Evolutionary conservation across 1,284 basidiomycete species (phyloP), one percentile per base, ranked within the genome.

Genomic region (Macrocystidia cucumis): DNA sequence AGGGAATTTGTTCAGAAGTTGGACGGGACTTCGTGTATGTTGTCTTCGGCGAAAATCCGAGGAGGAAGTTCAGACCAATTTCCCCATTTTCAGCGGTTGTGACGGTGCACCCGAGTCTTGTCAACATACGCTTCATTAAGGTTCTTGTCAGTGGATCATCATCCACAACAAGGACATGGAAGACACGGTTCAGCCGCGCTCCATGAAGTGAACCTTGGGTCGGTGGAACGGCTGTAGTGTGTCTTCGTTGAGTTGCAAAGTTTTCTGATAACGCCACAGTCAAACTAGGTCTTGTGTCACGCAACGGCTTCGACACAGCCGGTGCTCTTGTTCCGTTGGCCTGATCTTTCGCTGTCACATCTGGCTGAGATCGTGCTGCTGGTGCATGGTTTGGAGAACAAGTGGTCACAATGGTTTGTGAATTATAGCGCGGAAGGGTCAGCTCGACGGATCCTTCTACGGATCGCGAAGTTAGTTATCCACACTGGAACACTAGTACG

Each of bases 21-120:
- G 11, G 12, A 30, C 12, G 6, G 18, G 34, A 35, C 26, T 14
- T n/a, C 21, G 9, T 27, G 14, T 7, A n/a, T 8, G 13, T 23
- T 23, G 11, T 18, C 20, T 27, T 18, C 2, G n/a, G 9, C 9
- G 40, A 3, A 22, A 40, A 40, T 16, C 60, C 62, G 9, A 71
- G 46, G 21, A 86, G 68, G 59, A 80, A 62, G 35, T 78, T 73
- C 18, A 85, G 61, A 8, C 82, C 83, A 16, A 76, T 56, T 47
- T 72, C 67, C 11, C 84, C 84, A 48, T 88, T 85, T 52, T 86
- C 82, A n/a, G 85, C 84, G 2, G 70, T 75, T 3, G 65, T 62
- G 12, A 85, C 80, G 21, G 52, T 51, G 54, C 80, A 83, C 1
- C 83, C 82, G 1, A 86, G 56, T n/a, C 80, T 65, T 9, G 67